phyloP scores from a whole-genome alignment of 2,329 filamentous ascomycete species.

The Fragosphaeria purpurea region DNA sequence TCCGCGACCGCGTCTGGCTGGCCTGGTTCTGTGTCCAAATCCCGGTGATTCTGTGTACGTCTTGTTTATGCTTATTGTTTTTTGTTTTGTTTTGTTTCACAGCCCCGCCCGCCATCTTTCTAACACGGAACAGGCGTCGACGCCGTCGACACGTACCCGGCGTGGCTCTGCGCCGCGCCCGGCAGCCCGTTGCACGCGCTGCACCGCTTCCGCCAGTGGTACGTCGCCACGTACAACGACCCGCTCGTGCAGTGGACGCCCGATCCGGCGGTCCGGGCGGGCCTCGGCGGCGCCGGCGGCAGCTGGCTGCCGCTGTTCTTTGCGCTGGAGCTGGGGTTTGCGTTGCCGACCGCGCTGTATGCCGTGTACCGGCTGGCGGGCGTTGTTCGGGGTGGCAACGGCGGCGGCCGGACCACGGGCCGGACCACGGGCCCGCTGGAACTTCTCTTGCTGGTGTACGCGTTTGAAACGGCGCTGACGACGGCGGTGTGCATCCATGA shows the following conservation, averaged over 20 bases:
- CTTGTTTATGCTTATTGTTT: not conserved
- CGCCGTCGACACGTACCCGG: conserved; percentile 42
- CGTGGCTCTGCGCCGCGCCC: conserved; percentile 30
- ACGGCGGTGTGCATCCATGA: conserved; percentile 42
- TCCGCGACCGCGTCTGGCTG: conserved; percentile 21
- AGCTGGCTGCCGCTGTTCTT: conserved; percentile 44
- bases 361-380: conserved; percentile 31
- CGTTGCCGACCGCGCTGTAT: conserved; percentile 41
- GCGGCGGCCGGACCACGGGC: not conserved
- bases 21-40: conserved; percentile 23
- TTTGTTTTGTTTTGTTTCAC: not conserved
- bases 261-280: conserved; percentile 7
- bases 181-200: conserved; percentile 39
- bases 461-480: conserved; percentile 40
- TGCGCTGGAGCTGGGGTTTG: conserved; percentile 38
- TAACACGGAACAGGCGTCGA: conserved; percentile 35
- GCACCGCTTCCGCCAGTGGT: conserved; percentile 33
- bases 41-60: conserved; percentile 22
- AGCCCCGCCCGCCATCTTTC: not conserved
- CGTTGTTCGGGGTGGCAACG: not conserved
- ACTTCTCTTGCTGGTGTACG: conserved; percentile 42
- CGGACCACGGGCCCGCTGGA: conserved; percentile 32
- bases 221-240: conserved; percentile 40
- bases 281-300: conserved; percentile 13
- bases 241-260: conserved; percentile 37